A percentile compares a stretch with the other conserved stretches of the same genome.
These are phyloP conservation scores for Galeopsis tetrahit DNA, from an alignment of 257 asterid species.

Conservation along the genomic window DNA sequence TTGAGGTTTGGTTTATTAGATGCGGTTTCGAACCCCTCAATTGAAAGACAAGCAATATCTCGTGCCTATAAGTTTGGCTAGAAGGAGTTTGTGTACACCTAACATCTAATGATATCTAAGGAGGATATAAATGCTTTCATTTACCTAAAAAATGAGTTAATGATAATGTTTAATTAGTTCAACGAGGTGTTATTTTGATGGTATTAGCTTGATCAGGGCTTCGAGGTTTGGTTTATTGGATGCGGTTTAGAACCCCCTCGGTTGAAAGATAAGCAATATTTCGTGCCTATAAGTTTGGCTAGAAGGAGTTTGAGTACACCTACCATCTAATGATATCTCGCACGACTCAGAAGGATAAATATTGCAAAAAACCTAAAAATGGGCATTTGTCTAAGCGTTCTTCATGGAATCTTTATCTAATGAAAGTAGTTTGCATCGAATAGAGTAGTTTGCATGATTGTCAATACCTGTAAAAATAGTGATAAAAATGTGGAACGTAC, in stretches of 20 bases:
- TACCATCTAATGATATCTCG: constrained; percentile 58
- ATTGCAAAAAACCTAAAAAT: constrained; percentile 54
- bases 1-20: too few relatives aligned
- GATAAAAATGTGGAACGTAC: too few relatives aligned
- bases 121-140: too few relatives aligned
- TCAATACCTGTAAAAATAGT: too few relatives aligned
- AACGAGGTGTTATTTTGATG: constrained; percentile 56
- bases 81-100: too few relatives aligned
- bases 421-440: constrained; percentile 38
- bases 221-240: constrained; percentile 56
- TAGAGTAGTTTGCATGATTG: too few relatives aligned
- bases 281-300: constrained; percentile 58
- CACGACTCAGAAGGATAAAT: constrained; percentile 48
- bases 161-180: constrained; percentile 58
- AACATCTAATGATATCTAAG: too few relatives aligned
- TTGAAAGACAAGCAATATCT: too few relatives aligned
- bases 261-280: constrained; percentile 54
- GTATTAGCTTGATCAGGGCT: constrained; percentile 60
- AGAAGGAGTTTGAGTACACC: constrained; percentile 46
- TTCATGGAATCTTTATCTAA: constrained; percentile 41
- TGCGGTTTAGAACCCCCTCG: constrained; percentile 61
- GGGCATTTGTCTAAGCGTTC: too few relatives aligned
- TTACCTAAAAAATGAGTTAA: constrained; percentile 36
- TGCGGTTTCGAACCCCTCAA: too few relatives aligned
- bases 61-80: too few relatives aligned